Percentiles rank a stretch among this genome's conserved stretches.
Evolutionary conservation across 148 eudicot genomes (phyloP).

Genomic region (Polygonum aviculare): DNA sequence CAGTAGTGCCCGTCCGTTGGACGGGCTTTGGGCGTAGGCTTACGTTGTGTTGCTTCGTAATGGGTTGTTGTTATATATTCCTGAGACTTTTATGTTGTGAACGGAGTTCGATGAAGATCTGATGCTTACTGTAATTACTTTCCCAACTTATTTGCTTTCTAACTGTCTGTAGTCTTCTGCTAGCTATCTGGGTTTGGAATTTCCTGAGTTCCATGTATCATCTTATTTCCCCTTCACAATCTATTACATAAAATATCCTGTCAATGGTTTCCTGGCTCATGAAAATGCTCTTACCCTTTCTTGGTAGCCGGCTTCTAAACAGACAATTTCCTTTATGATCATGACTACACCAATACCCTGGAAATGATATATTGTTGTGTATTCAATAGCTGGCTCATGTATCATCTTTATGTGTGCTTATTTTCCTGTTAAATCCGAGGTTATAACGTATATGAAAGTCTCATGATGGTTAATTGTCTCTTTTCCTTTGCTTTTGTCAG

Average conservation of each 20-base stretch:
- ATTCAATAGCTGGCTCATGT: not conserved
- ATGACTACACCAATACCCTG: no score
- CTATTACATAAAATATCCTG: not conserved
- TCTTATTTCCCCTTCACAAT: not conserved
- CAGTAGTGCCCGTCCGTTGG: no score
- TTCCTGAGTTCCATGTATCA: not conserved
- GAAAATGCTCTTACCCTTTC: not conserved
- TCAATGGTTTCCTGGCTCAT: not conserved
- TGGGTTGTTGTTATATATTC: no score
- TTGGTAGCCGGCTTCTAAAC: not conserved
- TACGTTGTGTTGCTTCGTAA: no score
- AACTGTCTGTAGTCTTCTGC: not conserved
- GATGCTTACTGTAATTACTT: not conserved
- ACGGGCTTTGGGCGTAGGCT: no score
- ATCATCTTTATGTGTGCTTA: not conserved
- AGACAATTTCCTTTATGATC: not conserved
- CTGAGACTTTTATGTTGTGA: no score
- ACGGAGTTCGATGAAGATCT: constrained; percentile 44
- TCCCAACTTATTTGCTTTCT: not conserved
- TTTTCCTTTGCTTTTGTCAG: not conserved
- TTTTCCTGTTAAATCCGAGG: not conserved
- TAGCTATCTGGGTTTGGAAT: not conserved
- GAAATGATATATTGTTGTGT: no score
- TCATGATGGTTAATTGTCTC: not conserved
- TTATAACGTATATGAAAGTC: not conserved